phyloP scores from a whole-genome alignment of 2,329 filamentous ascomycete genomes.

The Pestalotiopsis sp. region DNA sequence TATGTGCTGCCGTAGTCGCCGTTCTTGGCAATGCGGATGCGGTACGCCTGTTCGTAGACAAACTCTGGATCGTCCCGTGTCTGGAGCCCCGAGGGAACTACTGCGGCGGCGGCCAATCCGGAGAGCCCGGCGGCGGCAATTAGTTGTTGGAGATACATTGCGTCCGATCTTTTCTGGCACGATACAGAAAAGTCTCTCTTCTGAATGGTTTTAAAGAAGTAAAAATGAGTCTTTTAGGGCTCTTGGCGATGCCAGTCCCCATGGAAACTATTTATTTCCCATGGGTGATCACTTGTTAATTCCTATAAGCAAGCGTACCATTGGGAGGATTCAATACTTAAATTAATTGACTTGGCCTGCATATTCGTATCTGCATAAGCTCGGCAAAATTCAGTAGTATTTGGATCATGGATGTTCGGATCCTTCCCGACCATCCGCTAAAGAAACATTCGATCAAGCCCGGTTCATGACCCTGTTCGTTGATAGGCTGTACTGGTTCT shows the following conservation, averaged over 20 bases:
- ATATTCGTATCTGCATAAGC: not conserved
- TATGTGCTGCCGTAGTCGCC: not conserved
- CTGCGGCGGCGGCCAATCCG: not conserved
- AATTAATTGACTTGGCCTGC: not conserved
- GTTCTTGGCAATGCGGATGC: conserved; percentile 7
- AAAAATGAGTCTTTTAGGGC: no score
- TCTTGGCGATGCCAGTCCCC: no score
- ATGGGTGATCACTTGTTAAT: not conserved
- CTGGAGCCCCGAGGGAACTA: not conserved
- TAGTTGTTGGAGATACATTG: not conserved
- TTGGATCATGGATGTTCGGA: not conserved
- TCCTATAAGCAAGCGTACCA: not conserved
- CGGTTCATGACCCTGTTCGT: not conserved
- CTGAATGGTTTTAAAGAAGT: not conserved
- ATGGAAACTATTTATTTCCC: no score
- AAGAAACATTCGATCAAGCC: not conserved
- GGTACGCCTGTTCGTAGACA: conserved; percentile 3
- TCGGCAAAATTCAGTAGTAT: not conserved
- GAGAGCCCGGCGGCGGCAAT: not conserved
- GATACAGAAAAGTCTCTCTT: not conserved
- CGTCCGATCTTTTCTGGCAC: not conserved
- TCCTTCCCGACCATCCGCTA: not conserved
- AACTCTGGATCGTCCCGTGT: not conserved
- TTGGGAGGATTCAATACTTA: not conserved
- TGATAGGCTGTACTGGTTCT: not conserved